phyloP scores from a whole-genome alignment of 345 rosid species.

The Isatis tinctoria region DNA sequence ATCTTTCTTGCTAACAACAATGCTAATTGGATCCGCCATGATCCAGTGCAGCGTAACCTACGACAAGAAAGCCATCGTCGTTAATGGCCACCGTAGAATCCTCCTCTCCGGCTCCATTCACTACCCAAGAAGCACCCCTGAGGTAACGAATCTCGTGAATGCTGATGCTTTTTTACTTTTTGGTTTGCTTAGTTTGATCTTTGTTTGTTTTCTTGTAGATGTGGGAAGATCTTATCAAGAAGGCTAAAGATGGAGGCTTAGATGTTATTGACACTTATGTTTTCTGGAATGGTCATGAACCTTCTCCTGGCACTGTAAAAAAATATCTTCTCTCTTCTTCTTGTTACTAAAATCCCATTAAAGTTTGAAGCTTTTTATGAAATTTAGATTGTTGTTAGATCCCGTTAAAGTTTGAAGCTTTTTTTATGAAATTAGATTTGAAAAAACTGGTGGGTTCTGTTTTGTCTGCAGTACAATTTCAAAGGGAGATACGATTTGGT shows the following conservation, averaged over 20 bases:
- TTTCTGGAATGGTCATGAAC: constrained; percentile 94
- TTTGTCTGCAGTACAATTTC: constrained; percentile 60
- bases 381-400: not conserved
- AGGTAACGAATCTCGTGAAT: constrained; percentile 33
- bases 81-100: constrained; percentile 84
- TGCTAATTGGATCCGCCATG: constrained; percentile 41
- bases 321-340: not conserved
- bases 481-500: constrained; percentile 80
- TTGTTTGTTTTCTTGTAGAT: constrained; percentile 45
- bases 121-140: constrained; percentile 97
- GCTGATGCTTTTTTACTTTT: not conserved
- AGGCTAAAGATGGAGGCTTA: constrained; percentile 93
- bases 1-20: constrained; percentile 29
- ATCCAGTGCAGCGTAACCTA: constrained; percentile 69
- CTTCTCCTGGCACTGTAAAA: constrained; percentile 88
- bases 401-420: not conserved
- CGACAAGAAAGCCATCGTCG: constrained; percentile 66
- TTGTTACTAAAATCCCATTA: not conserved
- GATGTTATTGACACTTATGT: constrained; percentile 95
- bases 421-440: not conserved
- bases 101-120: constrained; percentile 98
- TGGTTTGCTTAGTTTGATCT: not conserved
- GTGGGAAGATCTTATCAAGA: constrained; percentile 94
- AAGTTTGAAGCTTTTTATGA: not conserved
- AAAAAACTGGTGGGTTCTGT: not conserved